These are phyloP conservation scores for Rhizodiscina lignyota DNA, from an alignment of 495 filamentous ascomycete genomes.

Conservation along the genomic window DNA sequence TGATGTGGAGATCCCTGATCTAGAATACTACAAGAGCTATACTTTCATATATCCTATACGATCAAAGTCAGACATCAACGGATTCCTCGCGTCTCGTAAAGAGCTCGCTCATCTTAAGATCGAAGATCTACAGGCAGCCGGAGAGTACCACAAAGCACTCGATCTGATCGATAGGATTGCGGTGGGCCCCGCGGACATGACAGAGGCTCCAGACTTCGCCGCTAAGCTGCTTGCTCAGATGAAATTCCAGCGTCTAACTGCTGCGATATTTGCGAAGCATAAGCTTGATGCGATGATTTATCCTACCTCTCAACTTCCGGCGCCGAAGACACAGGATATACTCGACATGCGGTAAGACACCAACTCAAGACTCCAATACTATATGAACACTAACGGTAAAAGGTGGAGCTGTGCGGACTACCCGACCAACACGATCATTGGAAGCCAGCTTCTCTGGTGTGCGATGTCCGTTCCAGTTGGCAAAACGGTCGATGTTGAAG, in stretches of 20 bases:
- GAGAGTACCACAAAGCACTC: constrained; percentile 3
- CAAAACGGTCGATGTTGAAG: too few relatives aligned
- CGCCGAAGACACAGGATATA: too few relatives aligned
- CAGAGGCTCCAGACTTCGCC: constrained; percentile 1
- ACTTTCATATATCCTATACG: constrained; percentile 14
- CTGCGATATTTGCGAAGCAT: constrained; percentile 1
- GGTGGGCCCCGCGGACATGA: constrained; percentile 2
- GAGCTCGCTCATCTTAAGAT: constrained; percentile 8
- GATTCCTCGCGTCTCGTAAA: constrained; percentile 16
- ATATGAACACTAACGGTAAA: too few relatives aligned
- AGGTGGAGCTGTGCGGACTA: too few relatives aligned
- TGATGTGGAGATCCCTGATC: constrained; percentile 17
- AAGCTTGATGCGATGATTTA: constrained; percentile 5
- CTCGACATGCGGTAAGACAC: too few relatives aligned
- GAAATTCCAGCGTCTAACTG: constrained; percentile 6
- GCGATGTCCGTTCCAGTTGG: too few relatives aligned
- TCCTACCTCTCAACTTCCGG: too few relatives aligned
- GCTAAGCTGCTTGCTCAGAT: constrained; percentile 2
- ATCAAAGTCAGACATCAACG: constrained; percentile 19
- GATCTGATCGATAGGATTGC: constrained; percentile 5
- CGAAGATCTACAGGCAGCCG: constrained; percentile 2
- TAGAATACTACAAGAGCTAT: constrained; percentile 16
- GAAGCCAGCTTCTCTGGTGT: too few relatives aligned
- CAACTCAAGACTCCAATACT: too few relatives aligned
- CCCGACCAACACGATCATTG: too few relatives aligned